Evolutionary conservation across 78 protist genomes (phyloP), one percentile per base, ranked within the genome.

Genomic region (Speleostelium caveatum): DNA sequence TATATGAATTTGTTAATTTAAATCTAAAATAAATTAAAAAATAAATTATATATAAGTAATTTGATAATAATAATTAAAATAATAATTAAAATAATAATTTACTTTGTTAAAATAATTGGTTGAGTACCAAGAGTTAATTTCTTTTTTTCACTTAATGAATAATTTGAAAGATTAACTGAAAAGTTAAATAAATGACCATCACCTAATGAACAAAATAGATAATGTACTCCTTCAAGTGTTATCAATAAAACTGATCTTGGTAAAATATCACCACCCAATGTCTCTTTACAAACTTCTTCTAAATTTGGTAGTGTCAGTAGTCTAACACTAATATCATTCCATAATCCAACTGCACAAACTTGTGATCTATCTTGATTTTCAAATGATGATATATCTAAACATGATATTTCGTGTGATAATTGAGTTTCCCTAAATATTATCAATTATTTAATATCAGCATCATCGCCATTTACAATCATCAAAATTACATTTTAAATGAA

Each of bases 141-240:
- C 76, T 95, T 95, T 28, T 87, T 58, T n/a, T 89, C 98, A 28
- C 38, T 1, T 35, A 97, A 63, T 67, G 17, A 60, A n/a, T 67
- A 73, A 36, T 4, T 53, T 26, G 6, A 39, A 24, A 21, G 17
- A 65, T 93, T 95, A 36, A 95, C 19, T 30, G 8, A 14, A 68
- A 86, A 97, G 28, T 79, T 73, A 51, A 87, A 32, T 21, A 97
- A 79, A n/a, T 86, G 73, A 41, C 99, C 99, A 85, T 97, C 99
- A 49, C 98, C 99, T 7, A 97, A 68, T 10, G 93, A 89, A 59
- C 72, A 66, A 17, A 96, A 62, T n/a, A 96, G 61, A 39, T 94
- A 75, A 73, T 22, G 60, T 0, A 35, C 32, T 0, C 83, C 92
- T 45, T 79, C 96, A 39, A 97, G 66, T 19, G 92, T 3, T 2